Evolutionary conservation across 768 basidiomycete genomes (phyloP).

Genomic region (Gloeostereum incarnatum): DNA sequence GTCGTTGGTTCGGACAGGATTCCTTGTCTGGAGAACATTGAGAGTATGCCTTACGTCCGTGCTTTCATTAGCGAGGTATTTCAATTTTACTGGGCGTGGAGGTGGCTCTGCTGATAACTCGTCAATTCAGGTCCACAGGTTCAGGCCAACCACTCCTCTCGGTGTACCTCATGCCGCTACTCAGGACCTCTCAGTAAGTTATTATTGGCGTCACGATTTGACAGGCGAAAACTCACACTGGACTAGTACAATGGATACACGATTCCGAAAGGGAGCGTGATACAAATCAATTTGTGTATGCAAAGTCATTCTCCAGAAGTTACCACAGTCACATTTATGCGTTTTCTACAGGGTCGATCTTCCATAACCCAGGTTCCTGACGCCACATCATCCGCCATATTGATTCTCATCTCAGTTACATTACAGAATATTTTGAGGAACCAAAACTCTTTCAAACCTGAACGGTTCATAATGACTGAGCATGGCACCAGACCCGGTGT

Average conservation of each 20-base stretch:
- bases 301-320: neutral
- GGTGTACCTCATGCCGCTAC: conserved; percentile 10
- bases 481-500: conserved; percentile 10
- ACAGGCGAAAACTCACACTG: neutral
- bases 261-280: conserved; percentile 9
- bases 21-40: conserved; percentile 8
- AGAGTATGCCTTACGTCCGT: conserved; percentile 12
- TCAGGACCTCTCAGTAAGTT: neutral
- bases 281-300: conserved; percentile 12
- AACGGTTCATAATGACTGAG: conserved; percentile 10
- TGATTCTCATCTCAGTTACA: neutral
- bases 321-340: neutral
- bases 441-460: conserved; percentile 11
- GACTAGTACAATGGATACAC: conserved; percentile 4
- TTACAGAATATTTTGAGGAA: conserved; percentile 9
- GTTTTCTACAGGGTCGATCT: conserved; percentile 8
- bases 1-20: conserved; percentile 12
- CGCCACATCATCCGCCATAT: neutral
- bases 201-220: neutral
- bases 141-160: conserved; percentile 12
- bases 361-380: conserved; percentile 8
- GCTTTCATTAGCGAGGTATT: conserved; percentile 12
- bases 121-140: conserved; percentile 11
- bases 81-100: neutral
- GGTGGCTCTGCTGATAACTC: neutral